Base-by-base conservation (phyloP, 306 rosid genomes). In the Casuarina equisetifolia region DNA sequence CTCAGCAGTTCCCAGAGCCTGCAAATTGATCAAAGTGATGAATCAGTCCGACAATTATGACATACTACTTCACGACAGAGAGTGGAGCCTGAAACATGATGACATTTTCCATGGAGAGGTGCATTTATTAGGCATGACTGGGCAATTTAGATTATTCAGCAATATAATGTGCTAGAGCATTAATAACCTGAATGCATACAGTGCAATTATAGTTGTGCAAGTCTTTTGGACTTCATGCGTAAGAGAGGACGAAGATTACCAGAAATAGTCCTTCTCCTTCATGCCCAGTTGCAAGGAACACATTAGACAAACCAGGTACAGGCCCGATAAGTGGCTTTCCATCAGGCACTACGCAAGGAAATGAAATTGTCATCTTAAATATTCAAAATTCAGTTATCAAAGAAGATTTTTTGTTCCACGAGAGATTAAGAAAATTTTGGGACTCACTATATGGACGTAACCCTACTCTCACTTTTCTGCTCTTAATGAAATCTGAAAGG, bases 1-100 rank as follows among this genome's bases (percentile, higher is more conserved):
- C 89, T 94, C 98, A 67, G 97, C 94, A 46, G 96, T 94, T 51
- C 97, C 98, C 69, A 92, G 75, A 76, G 97, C 97, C 96, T 94
- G 87, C 36, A 86, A 80, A 85, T 76, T 76, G 68, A 78, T 52
- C 76, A 32, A 35, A 70, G 80, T 74, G 32, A 84, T 62, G 46
- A 72, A 73, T 15, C 70, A 53, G 13, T 45, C 42, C 40, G 5
- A 32, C 35, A 11, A 36, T 69, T 11, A 57, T 57, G 39, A 13
- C 64, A 57, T 19, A 42, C 7, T 43, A 32, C 48, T 12, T 69
- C 70, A 19, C 64, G 32, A 19, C 4, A 46, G 38, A 51, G 15
- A 42, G 57, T 53, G 52, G 62, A 62, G 72, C 44, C 70, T 19
- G 59, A 54, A 49, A 40, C 17, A 40, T 25, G 76, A 64, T 67